phyloP scores from a whole-genome alignment of 768 basidiomycete genomes.

The Tremella mesenterica region DNA sequence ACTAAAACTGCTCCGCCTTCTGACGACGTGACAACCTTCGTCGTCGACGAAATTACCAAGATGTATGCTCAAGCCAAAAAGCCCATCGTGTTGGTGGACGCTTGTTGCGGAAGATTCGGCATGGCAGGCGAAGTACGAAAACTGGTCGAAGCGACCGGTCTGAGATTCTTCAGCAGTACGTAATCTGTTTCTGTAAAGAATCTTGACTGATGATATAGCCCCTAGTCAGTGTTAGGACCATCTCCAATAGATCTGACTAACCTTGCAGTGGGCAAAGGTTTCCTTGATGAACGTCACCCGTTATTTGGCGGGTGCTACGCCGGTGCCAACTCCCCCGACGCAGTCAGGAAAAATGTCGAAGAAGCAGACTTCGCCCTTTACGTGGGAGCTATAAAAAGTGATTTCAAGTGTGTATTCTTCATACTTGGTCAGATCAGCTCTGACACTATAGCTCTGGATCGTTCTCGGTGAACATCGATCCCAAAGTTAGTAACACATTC shows the following conservation, averaged over 20 bases:
- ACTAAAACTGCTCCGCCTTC: constrained; percentile 10
- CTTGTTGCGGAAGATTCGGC: constrained; percentile 42
- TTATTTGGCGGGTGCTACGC: constrained; percentile 43
- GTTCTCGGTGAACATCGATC: constrained; percentile 42
- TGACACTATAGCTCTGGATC: constrained; percentile 35
- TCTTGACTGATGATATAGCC: constrained; percentile 1
- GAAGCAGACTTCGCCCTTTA: constrained; percentile 42
- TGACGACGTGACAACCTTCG: constrained; percentile 51
- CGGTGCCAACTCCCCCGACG: constrained; percentile 38
- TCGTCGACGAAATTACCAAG: constrained; percentile 62
- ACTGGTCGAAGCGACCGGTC: constrained; percentile 36
- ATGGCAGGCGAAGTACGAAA: constrained; percentile 33
- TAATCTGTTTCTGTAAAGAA: not conserved
- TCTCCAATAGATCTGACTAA: not conserved
- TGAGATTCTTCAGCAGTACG: constrained; percentile 43
- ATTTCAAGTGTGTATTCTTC: constrained; percentile 39
- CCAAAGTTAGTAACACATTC: constrained; percentile 15
- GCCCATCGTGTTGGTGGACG: constrained; percentile 54
- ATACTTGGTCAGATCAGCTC: not conserved
- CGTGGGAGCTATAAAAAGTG: constrained; percentile 40
- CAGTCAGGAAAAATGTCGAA: constrained; percentile 40
- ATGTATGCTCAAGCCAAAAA: constrained; percentile 56
- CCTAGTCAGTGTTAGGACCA: constrained; percentile 5
- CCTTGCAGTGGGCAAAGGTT: constrained; percentile 33
- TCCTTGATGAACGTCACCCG: constrained; percentile 40